Percentiles rank a stretch among this genome's conserved stretches.
Conservation (phyloP, 2,329 filamentous ascomycete species). For the Aspergillus sp. region DNA sequence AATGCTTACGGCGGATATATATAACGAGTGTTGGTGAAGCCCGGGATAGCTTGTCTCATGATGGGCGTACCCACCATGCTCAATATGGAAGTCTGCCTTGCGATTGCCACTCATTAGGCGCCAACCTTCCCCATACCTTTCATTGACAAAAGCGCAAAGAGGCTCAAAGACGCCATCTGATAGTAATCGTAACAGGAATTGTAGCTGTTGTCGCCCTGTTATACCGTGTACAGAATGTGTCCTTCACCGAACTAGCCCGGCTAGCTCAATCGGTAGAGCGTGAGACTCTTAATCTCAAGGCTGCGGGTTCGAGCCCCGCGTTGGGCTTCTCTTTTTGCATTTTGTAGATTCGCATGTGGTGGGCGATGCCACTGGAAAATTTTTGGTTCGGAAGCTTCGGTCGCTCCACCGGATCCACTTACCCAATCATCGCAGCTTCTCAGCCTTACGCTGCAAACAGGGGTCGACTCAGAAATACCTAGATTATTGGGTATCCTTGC, state of each 20-base stretch:
- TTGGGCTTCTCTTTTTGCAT: conserved; percentile 35
- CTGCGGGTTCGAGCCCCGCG: conserved; percentile 46
- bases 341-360: not conserved
- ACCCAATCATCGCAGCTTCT: not conserved
- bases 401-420: not conserved
- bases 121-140: not conserved
- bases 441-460: not conserved
- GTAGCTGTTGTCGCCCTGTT: not conserved
- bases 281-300: conserved; percentile 52
- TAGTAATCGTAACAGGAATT: not conserved
- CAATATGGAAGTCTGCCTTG: not conserved
- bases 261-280: conserved; percentile 55
- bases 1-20: not conserved
- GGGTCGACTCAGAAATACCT: too few relatives aligned
- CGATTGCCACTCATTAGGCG: not conserved
- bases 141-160: not conserved
- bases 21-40: not conserved
- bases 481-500: too few relatives aligned
- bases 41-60: not conserved
- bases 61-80: not conserved
- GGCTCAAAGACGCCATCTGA: not conserved
- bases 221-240: not conserved
- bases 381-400: not conserved
- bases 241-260: conserved; percentile 35
- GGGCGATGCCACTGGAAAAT: not conserved